These are phyloP conservation scores for Ajuga chamaepitys DNA, from an alignment of 257 asterid genomes.

Conservation along the genomic window DNA sequence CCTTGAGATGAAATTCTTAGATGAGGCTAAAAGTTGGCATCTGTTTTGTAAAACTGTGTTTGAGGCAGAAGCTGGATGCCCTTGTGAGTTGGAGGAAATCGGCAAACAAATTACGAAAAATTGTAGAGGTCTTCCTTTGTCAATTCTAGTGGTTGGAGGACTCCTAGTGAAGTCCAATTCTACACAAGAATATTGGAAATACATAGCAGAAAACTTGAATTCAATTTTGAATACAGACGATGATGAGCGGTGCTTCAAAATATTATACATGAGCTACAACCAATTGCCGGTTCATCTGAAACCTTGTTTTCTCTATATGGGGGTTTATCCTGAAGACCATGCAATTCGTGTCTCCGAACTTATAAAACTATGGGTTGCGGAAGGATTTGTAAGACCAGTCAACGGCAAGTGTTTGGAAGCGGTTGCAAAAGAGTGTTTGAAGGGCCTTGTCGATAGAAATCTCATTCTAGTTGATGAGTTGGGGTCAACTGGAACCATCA, in stretches of 20 bases:
- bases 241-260: background rate
- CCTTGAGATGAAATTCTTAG: background rate
- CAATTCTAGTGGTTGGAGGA: constrained; percentile 1
- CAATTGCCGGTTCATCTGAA: too few species aligned
- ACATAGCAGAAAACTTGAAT: background rate
- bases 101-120: background rate
- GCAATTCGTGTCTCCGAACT: too few species aligned
- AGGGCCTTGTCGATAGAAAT: background rate
- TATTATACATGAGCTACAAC: too few species aligned
- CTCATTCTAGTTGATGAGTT: background rate
- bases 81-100: background rate
- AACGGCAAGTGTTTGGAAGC: background rate
- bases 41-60: background rate
- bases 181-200: background rate
- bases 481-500: background rate
- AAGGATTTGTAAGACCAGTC: background rate
- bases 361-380: background rate
- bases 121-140: constrained; percentile 2
- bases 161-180: background rate
- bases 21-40: background rate
- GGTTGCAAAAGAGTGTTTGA: background rate
- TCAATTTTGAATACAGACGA: background rate
- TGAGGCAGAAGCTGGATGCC: background rate
- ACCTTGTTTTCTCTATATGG: too few species aligned
- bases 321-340: too few species aligned